These are phyloP conservation scores for Mycena polygramma DNA, from an alignment of 768 basidiomycete genomes.

Conservation along the genomic window DNA sequence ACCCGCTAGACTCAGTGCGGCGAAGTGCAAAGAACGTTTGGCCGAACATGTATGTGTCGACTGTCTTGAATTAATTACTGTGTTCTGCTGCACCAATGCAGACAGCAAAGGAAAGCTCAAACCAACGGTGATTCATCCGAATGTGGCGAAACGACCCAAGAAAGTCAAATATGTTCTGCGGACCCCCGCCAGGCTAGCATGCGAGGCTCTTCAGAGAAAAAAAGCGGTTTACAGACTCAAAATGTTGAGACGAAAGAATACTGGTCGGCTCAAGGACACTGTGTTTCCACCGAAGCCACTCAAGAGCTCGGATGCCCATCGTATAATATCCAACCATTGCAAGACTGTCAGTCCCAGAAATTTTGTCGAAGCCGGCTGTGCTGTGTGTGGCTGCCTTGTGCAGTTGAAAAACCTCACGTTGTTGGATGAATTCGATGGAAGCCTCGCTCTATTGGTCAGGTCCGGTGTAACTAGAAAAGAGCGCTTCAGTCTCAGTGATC, in stretches of 20 bases:
- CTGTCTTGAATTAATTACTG: neutral
- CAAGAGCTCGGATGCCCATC: neutral
- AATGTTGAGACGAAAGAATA: neutral
- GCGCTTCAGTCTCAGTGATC: neutral
- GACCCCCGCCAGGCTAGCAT: neutral
- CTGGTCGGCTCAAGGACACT: neutral
- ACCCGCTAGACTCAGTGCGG: neutral
- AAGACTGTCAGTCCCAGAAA: neutral
- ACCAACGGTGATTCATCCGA: too few species aligned
- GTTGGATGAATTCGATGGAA: neutral
- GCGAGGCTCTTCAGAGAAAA: neutral
- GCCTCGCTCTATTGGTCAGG: neutral
- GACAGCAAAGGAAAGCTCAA: neutral
- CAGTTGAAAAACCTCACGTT: neutral
- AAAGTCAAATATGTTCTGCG: neutral
- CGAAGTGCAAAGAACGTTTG: neutral
- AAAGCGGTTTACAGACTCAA: neutral
- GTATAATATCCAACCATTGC: neutral
- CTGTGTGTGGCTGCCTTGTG: neutral
- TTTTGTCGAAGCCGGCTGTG: neutral
- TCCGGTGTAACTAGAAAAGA: neutral
- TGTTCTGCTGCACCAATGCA: neutral
- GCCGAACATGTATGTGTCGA: neutral
- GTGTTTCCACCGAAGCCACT: neutral
- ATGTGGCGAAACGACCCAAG: neutral